Percentiles rank a stretch among this genome's conserved stretches.
Conservation (phyloP, 2,329 filamentous ascomycete species). For the Beauveria sp. region DNA sequence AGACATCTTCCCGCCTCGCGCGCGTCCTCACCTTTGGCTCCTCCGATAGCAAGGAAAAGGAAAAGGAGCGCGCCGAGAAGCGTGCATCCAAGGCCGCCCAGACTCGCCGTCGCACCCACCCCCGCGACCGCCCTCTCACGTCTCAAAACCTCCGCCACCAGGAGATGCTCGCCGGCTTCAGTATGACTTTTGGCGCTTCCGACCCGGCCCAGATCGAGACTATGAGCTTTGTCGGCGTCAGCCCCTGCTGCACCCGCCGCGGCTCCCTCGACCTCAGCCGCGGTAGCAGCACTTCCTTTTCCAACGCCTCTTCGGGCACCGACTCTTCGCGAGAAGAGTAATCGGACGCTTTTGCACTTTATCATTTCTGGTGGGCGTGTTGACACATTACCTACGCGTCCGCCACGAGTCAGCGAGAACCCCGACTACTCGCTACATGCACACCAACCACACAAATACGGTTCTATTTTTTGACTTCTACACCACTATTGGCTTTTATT, state of each 20-base stretch:
- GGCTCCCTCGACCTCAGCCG: slow-evolving; percentile 16
- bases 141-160: slow-evolving; percentile 39
- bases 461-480: neutral
- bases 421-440: too few relatives aligned
- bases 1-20: slow-evolving; percentile 23
- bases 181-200: slow-evolving; percentile 36
- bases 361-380: neutral
- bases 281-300: slow-evolving; percentile 14
- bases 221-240: slow-evolving; percentile 30
- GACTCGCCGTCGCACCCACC: slow-evolving; percentile 23
- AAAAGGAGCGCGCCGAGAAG: slow-evolving; percentile 13
- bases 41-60: slow-evolving; percentile 13
- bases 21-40: slow-evolving; percentile 25
- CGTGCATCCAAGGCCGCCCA: slow-evolving; percentile 14
- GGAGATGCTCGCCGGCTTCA: slow-evolving; percentile 38
- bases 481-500: neutral
- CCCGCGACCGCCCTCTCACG: slow-evolving; percentile 37
- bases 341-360: neutral
- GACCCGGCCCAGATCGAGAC: slow-evolving; percentile 25
- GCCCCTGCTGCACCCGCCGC: slow-evolving; percentile 34
- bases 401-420: neutral
- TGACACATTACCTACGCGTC: neutral
- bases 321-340: slow-evolving; percentile 9
- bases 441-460: neutral
- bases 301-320: slow-evolving; percentile 11